phyloP scores from a whole-genome alignment of 78 protist genomes.

The Diacronema lutheri region DNA sequence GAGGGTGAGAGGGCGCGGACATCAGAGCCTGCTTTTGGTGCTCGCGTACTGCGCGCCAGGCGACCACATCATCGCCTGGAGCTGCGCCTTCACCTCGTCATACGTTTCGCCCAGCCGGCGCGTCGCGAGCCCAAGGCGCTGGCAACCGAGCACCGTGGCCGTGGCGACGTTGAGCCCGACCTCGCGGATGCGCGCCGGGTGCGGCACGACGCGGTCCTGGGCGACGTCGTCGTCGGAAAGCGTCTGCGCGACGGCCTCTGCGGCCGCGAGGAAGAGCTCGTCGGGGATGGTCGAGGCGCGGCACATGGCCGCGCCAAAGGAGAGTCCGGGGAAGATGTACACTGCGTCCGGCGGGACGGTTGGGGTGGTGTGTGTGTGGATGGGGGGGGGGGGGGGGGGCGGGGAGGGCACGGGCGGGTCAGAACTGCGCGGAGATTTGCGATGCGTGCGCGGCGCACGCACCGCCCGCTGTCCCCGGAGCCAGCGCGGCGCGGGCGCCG shows the following conservation, averaged over 20 bases:
- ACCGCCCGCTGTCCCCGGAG: no score
- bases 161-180: conserved; percentile 13
- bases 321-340: conserved; percentile 42
- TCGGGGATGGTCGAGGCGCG: conserved; percentile 19
- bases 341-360: no score
- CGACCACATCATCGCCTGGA: background rate
- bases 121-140: background rate
- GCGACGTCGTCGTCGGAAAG: conserved; percentile 1
- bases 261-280: conserved; percentile 4
- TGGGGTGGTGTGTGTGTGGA: no score
- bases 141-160: background rate
- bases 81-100: background rate
- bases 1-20: no score
- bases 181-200: conserved; percentile 4
- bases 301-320: conserved; percentile 3
- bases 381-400: no score
- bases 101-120: background rate
- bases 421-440: no score
- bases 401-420: no score
- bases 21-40: no score
- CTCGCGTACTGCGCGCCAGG: no score
- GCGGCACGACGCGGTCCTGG: conserved; percentile 1
- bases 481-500: no score
- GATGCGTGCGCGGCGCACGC: no score
- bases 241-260: conserved; percentile 2